Percentiles rank a stretch among this genome's conserved stretches.
These are phyloP conservation scores for Aspergillus campestris DNA, from an alignment of 495 filamentous ascomycete genomes.

Conservation along the genomic window DNA sequence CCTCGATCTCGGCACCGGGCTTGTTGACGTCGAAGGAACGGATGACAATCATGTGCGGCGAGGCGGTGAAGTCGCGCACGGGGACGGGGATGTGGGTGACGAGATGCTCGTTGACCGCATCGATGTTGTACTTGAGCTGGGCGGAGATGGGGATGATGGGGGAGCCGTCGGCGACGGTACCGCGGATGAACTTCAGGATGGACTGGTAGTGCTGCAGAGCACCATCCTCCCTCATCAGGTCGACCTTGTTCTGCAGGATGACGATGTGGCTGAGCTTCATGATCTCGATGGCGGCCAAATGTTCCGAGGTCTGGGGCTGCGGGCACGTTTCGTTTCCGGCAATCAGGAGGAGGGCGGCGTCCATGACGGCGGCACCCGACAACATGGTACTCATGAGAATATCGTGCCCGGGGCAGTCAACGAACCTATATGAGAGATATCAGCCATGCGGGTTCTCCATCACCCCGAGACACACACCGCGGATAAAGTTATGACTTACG, in stretches of 20 bases:
- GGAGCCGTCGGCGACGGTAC: conserved; percentile 90
- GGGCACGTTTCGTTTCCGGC: conserved; percentile 98
- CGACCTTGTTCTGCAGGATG: conserved; percentile 98
- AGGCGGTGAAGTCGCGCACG: conserved; percentile 74
- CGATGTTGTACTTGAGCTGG: conserved; percentile 99
- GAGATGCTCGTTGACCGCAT: conserved; percentile 91
- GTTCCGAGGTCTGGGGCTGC: conserved; percentile 97
- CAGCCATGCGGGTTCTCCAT: not conserved
- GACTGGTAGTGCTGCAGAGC: conserved; percentile 90
- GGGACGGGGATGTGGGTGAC: conserved; percentile 91
- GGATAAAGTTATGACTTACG: conserved; percentile 44
- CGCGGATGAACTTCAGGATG: conserved; percentile 94
- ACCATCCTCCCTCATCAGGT: conserved; percentile 89
- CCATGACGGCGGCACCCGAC: conserved; percentile 98
- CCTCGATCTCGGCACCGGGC: conserved; percentile 98
- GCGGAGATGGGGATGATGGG: conserved; percentile 97
- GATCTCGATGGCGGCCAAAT: conserved; percentile 97
- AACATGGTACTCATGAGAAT: conserved; percentile 99
- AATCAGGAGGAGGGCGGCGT: conserved; percentile 90
- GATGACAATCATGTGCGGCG: conserved; percentile 97
- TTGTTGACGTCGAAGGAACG: conserved; percentile 99
- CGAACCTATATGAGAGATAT: conserved; percentile 45
- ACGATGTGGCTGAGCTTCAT: conserved; percentile 99
- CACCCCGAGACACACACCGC: not conserved
- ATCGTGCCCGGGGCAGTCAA: conserved; percentile 98